Percentiles rank a stretch among this genome's conserved stretches.
Conservation (phyloP, 805 yeast genomes). For the Lipomyces orientalis region DNA sequence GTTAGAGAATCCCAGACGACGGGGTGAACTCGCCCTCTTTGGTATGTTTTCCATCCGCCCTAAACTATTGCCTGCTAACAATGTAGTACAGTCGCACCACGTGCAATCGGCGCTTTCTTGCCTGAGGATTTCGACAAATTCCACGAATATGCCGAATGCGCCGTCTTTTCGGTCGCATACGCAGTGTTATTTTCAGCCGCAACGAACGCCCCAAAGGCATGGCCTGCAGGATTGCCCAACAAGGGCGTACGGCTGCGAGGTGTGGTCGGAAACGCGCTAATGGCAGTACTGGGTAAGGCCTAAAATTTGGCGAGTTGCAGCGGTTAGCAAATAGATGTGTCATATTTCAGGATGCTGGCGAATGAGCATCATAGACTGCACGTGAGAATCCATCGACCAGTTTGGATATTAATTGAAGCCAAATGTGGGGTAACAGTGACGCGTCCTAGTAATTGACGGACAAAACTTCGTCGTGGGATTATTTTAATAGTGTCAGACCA, state of each 20-base stretch:
- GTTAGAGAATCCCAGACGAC: slow-evolving; percentile 49
- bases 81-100: slow-evolving; percentile 13
- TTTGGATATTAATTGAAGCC: no score
- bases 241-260: slow-evolving; percentile 16
- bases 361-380: no score
- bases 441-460: no score
- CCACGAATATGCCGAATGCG: slow-evolving; percentile 22
- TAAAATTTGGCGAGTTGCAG: neutral
- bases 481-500: no score
- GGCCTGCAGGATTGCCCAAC: neutral
- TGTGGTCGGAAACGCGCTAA: slow-evolving; percentile 24
- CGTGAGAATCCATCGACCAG: no score
- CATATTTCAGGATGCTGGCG: no score
- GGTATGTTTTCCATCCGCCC: slow-evolving; percentile 33
- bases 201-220: neutral
- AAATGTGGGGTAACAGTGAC: no score
- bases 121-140: slow-evolving; percentile 13
- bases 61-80: neutral
- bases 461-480: no score
- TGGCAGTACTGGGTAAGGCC: slow-evolving; percentile 9
- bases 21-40: slow-evolving; percentile 56
- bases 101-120: slow-evolving; percentile 28
- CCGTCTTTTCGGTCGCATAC: slow-evolving; percentile 20
- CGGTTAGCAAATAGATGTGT: neutral
- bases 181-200: slow-evolving; percentile 24